phyloP scores from a whole-genome alignment of 2,329 filamentous ascomycete species.

The Periconia digitata region DNA sequence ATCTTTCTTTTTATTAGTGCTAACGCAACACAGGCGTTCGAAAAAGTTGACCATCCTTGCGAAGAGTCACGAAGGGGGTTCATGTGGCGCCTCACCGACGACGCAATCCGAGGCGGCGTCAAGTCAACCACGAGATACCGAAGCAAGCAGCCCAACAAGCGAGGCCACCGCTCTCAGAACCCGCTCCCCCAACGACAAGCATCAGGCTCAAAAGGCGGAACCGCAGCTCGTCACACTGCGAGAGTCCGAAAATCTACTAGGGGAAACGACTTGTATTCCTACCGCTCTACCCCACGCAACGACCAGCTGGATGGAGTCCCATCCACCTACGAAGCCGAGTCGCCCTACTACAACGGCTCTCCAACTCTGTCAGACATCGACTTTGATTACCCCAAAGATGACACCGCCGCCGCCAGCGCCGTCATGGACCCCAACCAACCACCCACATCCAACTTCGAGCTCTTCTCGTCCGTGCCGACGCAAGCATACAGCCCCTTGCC shows the following conservation, averaged over 20 bases:
- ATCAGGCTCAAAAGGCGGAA: conserved; percentile 50
- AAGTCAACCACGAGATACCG: conserved; percentile 75
- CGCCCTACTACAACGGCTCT: conserved; percentile 15
- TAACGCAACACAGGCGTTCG: conserved; percentile 52
- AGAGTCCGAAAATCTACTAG: conserved; percentile 23
- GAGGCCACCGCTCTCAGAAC: conserved; percentile 27
- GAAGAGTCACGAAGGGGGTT: conserved; percentile 66
- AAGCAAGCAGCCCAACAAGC: conserved; percentile 49
- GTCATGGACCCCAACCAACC: neutral
- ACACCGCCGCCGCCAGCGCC: too few relatives aligned
- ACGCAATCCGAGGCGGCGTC: conserved; percentile 71
- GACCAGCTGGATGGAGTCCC: too few relatives aligned
- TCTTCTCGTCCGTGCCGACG: conserved; percentile 3
- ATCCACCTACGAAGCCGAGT: conserved; percentile 8
- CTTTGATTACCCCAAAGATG: conserved; percentile 13
- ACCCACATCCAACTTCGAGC: conserved; percentile 4
- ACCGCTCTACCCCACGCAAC: conserved; percentile 11
- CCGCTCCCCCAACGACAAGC: conserved; percentile 45
- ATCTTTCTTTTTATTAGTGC: conserved; percentile 6
- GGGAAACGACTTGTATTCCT: conserved; percentile 18
- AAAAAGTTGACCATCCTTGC: conserved; percentile 52
- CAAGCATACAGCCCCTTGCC: neutral
- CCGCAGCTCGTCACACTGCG: conserved; percentile 41
- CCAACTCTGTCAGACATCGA: conserved; percentile 19
- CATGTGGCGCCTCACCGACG: conserved; percentile 75